Conservation (phyloP, 2,329 filamentous ascomycete species). For the Neofusicoccum cordaticola region DNA sequence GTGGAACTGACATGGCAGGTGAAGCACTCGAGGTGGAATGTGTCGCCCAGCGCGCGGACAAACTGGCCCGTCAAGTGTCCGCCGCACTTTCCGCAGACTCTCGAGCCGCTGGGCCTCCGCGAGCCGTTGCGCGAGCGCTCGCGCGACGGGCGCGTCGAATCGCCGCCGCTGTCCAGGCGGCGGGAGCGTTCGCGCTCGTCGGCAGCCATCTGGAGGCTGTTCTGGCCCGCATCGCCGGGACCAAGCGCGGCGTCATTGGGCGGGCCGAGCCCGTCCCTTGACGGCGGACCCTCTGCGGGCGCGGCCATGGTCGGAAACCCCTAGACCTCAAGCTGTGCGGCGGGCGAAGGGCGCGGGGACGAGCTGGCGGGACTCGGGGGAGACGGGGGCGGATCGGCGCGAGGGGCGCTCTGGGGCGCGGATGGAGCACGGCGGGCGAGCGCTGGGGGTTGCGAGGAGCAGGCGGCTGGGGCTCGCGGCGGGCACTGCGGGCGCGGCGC, state of each 20-base stretch:
- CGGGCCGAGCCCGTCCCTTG: slow-evolving; percentile 11
- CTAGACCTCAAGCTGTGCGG: not conserved
- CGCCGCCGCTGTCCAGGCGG: slow-evolving; percentile 27
- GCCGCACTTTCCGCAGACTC: slow-evolving; percentile 75
- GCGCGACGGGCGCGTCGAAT: slow-evolving; percentile 25
- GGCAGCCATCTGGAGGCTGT: not conserved
- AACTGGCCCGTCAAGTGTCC: slow-evolving; percentile 91
- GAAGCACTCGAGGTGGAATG: slow-evolving; percentile 97
- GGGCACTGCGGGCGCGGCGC: not conserved
- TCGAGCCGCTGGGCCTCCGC: slow-evolving; percentile 34
- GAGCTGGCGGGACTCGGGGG: not conserved
- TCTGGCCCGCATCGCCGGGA: slow-evolving; percentile 6
- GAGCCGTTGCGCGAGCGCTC: slow-evolving; percentile 33
- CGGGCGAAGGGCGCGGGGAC: not conserved
- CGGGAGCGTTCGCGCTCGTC: slow-evolving; percentile 22
- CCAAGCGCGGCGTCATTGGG: not conserved
- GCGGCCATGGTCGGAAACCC: slow-evolving; percentile 15
- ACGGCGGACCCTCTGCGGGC: slow-evolving; percentile 17
- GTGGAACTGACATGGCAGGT: slow-evolving; percentile 74
- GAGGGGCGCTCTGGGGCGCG: not conserved
- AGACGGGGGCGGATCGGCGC: not conserved
- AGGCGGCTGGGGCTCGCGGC: not conserved
- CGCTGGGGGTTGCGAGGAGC: slow-evolving; percentile 1
- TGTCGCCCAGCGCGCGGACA: slow-evolving; percentile 87
- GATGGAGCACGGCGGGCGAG: not conserved